Evolutionary conservation across 2,329 filamentous ascomycete species (phyloP), one percentile per base, ranked within the genome.

Genomic region (Alternaria triticimaculans): DNA sequence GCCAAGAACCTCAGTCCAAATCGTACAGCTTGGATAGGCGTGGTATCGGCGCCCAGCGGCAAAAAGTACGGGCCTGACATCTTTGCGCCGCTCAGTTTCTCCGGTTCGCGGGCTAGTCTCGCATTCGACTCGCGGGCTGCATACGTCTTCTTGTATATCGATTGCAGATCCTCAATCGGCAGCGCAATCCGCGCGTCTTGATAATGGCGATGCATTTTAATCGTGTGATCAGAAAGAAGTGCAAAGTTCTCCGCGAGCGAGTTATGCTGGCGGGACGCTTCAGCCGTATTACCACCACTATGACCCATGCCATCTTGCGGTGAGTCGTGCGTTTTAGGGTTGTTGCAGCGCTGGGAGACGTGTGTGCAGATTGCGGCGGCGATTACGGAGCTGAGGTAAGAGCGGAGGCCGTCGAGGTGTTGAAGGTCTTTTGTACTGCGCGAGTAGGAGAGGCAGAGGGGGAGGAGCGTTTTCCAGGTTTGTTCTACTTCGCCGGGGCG

Each of bases 1-100:
- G 66, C 64, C 18, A 84, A 65, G 54, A 84, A 79, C 51, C 73
- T 72, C 20, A 81, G 66, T 0, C 81, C 83, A 41, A 84, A 82
- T 0, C 83, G 70, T 2, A 84, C 82, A 1, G 82, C 82, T 55
- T 81, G 77, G n/a, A 84, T 70, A 0, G 83, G 80, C 6, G 77
- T 79, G 1, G 81, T 83, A 26, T 82, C 78, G 11, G 72, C 68
- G 2, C 73, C 73, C 0, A 84, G 64, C 0, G 82, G 82, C 4
- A 85, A 68, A 43, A 76, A 80, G 61, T 81, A 84, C 0, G 74
- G 72, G 1, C 78, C 78, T 0, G 79, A 78, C 41, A 80, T 69
- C 20, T 76, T 75, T 4, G 72, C 74, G 5, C 75, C 72, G 26
- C 70, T 72, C n/a, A 81, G 55, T 49, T 75, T 78, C 44, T 82